Conservation (phyloP, 306 rosid species). For the Geum urbanum region DNA sequence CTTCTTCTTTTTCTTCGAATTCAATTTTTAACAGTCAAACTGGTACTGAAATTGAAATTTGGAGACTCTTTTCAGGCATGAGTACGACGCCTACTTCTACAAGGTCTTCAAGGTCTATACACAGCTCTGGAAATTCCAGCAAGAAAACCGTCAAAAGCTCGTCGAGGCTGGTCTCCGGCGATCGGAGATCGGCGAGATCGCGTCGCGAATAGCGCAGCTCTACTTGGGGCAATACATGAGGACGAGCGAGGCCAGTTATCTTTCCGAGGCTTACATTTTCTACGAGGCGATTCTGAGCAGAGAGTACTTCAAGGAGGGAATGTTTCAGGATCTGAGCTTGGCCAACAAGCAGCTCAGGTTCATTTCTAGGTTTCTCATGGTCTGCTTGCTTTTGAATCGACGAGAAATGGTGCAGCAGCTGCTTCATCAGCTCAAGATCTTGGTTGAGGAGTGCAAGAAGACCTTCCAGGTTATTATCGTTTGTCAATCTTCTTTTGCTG, state of each 20-base stretch:
- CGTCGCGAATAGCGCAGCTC: conserved; percentile 86
- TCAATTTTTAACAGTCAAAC: not conserved
- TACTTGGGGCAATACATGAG: conserved; percentile 91
- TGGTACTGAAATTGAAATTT: not conserved
- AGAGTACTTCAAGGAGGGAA: conserved; percentile 84
- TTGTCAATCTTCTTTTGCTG: not conserved
- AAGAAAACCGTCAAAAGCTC: conserved; percentile 85
- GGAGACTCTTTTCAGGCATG: conserved; percentile 28
- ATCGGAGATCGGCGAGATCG: conserved; percentile 93
- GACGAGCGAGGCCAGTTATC: conserved; percentile 78
- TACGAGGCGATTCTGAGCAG: conserved; percentile 84
- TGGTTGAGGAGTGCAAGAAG: conserved; percentile 82
- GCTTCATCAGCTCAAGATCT: conserved; percentile 62
- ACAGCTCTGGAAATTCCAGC: conserved; percentile 89
- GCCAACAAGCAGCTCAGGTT: conserved; percentile 80
- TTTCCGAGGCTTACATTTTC: conserved; percentile 75
- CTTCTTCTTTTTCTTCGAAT: not conserved
- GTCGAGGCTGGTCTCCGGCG: conserved; percentile 78
- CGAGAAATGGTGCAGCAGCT: conserved; percentile 71
- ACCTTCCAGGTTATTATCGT: conserved; percentile 54
- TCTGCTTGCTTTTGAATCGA: conserved; percentile 71
- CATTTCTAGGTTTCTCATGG: conserved; percentile 74
- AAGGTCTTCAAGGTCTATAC: conserved; percentile 95
- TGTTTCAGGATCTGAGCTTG: conserved; percentile 65
- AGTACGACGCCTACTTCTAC: conserved; percentile 70